These are phyloP conservation scores for Diplodia corticola DNA, from an alignment of 2,329 filamentous ascomycete genomes.

Conservation along the genomic window DNA sequence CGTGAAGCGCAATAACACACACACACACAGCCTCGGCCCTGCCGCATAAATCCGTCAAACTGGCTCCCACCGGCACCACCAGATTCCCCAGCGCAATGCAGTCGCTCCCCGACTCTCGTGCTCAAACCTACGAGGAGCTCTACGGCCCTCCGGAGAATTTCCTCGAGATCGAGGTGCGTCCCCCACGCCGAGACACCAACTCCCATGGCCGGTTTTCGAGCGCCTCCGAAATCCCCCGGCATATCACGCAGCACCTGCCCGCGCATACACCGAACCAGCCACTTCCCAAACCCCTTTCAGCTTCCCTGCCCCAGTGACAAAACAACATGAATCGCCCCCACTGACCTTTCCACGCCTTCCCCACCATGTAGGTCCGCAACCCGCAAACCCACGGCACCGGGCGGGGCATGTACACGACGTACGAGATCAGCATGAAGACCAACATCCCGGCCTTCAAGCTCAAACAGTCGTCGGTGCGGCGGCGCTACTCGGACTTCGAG, in stretches of 20 bases:
- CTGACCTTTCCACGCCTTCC: slow-evolving; percentile 1
- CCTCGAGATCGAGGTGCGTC: slow-evolving; percentile 86
- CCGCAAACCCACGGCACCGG: slow-evolving; percentile 93
- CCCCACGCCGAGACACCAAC: neutral
- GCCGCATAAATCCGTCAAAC: neutral
- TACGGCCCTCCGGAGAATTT: slow-evolving; percentile 99
- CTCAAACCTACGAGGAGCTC: slow-evolving; percentile 98
- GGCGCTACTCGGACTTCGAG: slow-evolving; percentile 97
- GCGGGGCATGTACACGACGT: slow-evolving; percentile 96
- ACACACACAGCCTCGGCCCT: neutral
- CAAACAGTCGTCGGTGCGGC: slow-evolving; percentile 76
- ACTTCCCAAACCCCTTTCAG: neutral
- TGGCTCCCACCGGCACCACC: slow-evolving; percentile 7
- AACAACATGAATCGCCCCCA: too few species aligned
- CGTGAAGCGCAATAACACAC: neutral
- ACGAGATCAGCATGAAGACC: slow-evolving; percentile 95
- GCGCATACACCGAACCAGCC: neutral
- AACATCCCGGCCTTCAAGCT: slow-evolving; percentile 99
- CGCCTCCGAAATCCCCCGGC: neutral
- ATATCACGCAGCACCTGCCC: slow-evolving; percentile 3
- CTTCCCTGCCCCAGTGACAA: neutral
- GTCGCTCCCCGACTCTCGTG: slow-evolving; percentile 67
- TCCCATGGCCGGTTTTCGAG: neutral
- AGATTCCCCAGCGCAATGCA: slow-evolving; percentile 50
- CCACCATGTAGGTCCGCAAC: slow-evolving; percentile 70